Percentiles rank a stretch among this genome's conserved stretches.
phyloP scores from a whole-genome alignment of 169 alveolate genomes.

The Plasmodium yoelii region DNA sequence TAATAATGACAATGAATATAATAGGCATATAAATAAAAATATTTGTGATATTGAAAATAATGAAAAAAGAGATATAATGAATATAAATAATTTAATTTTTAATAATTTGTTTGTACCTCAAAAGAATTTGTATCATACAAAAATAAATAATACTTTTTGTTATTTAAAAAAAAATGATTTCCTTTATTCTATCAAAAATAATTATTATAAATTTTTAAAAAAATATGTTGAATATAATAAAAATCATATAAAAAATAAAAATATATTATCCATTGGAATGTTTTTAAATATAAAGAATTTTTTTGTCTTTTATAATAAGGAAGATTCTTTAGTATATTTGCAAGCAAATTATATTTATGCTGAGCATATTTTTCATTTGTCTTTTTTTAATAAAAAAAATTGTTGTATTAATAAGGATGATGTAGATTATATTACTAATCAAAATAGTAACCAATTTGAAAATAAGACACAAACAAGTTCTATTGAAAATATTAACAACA shows the following conservation, averaged over 20 bases:
- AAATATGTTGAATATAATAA: slow-evolving; percentile 39
- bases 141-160: slow-evolving; percentile 39
- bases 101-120: slow-evolving; percentile 56
- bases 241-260: slow-evolving; percentile 16
- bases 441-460: no score
- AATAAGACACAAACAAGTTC: no score
- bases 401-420: no score
- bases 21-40: slow-evolving; percentile 22
- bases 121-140: slow-evolving; percentile 63
- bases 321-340: slow-evolving; percentile 34
- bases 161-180: slow-evolving; percentile 46
- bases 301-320: slow-evolving; percentile 41
- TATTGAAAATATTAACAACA: no score
- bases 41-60: slow-evolving; percentile 13
- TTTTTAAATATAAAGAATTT: slow-evolving; percentile 28
- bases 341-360: slow-evolving; percentile 5
- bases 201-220: slow-evolving; percentile 51
- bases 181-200: slow-evolving; percentile 50
- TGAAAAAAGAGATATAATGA: slow-evolving; percentile 31
- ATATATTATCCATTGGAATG: slow-evolving; percentile 50
- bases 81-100: slow-evolving; percentile 57
- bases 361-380: slow-evolving; percentile 39
- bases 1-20: neutral
- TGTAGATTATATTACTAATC: no score
- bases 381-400: slow-evolving; percentile 1